These are phyloP conservation scores for Sclerotinia nivalis DNA, from an alignment of 2,329 filamentous ascomycete species.

Conservation along the genomic window DNA sequence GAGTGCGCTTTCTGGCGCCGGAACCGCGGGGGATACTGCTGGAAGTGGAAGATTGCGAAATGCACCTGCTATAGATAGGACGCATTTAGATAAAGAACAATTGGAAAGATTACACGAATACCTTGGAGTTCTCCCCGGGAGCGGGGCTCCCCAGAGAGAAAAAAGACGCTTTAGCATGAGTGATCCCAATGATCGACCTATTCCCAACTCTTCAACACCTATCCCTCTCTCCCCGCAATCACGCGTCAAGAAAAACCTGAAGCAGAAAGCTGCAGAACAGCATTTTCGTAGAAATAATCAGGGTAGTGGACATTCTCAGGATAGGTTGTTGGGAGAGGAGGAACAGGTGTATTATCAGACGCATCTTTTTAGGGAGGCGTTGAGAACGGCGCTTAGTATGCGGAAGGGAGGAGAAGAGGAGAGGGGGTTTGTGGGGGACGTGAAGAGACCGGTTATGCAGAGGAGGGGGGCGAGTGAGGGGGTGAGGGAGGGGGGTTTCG, in stretches of 20 bases:
- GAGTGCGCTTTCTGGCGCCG: not conserved
- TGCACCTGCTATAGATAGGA: no score
- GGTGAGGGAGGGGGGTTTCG: not conserved
- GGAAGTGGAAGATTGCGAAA: not conserved
- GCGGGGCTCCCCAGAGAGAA: not conserved
- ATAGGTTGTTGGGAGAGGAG: not conserved
- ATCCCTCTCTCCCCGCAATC: not conserved
- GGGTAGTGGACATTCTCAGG: not conserved
- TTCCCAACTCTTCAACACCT: not conserved
- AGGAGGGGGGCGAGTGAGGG: constrained; percentile 7
- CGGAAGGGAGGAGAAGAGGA: not conserved
- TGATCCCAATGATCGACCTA: not conserved
- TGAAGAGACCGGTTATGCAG: not conserved
- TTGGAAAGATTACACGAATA: not conserved
- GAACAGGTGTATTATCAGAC: not conserved
- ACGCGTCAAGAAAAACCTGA: not conserved
- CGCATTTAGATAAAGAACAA: not conserved
- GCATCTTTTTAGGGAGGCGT: not conserved
- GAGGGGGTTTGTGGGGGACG: not conserved
- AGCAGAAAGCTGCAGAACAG: not conserved
- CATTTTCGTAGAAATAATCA: not conserved
- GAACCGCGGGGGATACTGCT: not conserved
- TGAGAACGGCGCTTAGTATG: not conserved
- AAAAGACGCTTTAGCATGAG: not conserved
- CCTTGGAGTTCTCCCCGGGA: not conserved